Base-by-base conservation (phyloP, 148 eudicot genomes). In the Talinum fruticosum region DNA sequence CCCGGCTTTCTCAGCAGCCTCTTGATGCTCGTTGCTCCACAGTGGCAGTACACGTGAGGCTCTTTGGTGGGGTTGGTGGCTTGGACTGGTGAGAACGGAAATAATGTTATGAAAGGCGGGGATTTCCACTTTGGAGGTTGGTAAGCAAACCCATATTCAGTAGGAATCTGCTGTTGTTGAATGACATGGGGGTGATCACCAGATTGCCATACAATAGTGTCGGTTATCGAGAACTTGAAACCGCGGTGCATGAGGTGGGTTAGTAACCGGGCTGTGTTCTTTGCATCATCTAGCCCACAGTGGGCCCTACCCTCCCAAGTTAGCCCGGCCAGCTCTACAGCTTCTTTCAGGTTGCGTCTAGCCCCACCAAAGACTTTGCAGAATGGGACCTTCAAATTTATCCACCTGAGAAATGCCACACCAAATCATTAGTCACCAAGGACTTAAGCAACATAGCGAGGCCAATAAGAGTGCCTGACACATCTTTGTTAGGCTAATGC, bases 251-350 rank as follows among this genome's bases (percentile, higher is more conserved):
- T 91, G 5, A 95, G 87, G 49, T 84, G 73, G 30, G 92, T 41
- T 45, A 95, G 90, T 36, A 93, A 70, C 74, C 89, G 89, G 57
- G 99, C 99, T 10, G 99, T 95, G 75, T 95, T 95, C 66, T 85
- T 95, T 13, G 99, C 99, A 83, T 95, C 99, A 37, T 95, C 99
- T 12, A 95, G 86, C 68, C 99, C 99, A 62, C 92, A 92, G 80
- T 95, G 99, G 62, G 94, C 89, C 41, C 99, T 94, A 37, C 99
- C 99, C 75, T 91, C 90, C 99, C 99, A 95, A 12, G 82, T 81
- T 76, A 95, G 85, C 26, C 99, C 99, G 34, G 99, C 90, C 84
- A 73, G 83, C 81, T 92, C 83, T 14, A 95, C 99, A 0, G 99
- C 99, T 67, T 91, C 90, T 85, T 87, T 95, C 76, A 95, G 78